Evolutionary conservation across 495 filamentous ascomycete species (phyloP), one percentile per base, ranked within the genome.

Genomic region (Margaritispora aquatica): DNA sequence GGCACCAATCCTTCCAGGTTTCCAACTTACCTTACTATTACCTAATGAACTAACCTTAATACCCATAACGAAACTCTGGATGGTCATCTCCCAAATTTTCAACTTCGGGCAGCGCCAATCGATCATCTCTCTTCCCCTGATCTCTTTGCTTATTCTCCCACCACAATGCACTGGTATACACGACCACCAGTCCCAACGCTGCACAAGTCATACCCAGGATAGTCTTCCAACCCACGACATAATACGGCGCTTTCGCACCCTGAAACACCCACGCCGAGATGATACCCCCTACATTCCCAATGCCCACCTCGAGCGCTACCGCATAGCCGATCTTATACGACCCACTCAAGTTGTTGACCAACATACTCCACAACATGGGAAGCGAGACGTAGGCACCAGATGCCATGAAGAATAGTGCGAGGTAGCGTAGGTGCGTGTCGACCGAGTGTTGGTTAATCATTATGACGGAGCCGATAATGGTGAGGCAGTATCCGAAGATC

Each of bases 21-120:
- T n/a, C n/a, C n/a, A n/a, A n/a, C n/a, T n/a, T n/a, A n/a, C n/a
- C n/a, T n/a, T n/a, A n/a, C n/a, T n/a, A n/a, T n/a, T n/a, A n/a
- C n/a, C n/a, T n/a, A n/a, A n/a, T n/a, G n/a, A n/a, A n/a, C n/a
- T n/a, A n/a, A n/a, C n/a, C 24, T 59, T 26, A 58, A 50, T 58
- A 58, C 1, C 44, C 76, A 64, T 77, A 83, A 50, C 78, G 63
- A 61, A 80, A 82, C 26, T 67, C 68, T 1, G 80, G 81, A 71
- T 82, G 77, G 59, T 77, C 80, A 67, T 85, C 82, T 0, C 80
- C 81, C 26, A 83, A 66, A 63, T 84, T 84, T 57, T 77, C 70
- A 51, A 68, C 53, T 58, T 77, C 74, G 0, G 69, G 66, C 51
- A 71, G 65, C 27, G 60, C 57, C 38, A 77, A 71, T 62, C 74